Base-by-base conservation (phyloP, 2,329 filamentous ascomycete genomes). In the Venturia asperata region DNA sequence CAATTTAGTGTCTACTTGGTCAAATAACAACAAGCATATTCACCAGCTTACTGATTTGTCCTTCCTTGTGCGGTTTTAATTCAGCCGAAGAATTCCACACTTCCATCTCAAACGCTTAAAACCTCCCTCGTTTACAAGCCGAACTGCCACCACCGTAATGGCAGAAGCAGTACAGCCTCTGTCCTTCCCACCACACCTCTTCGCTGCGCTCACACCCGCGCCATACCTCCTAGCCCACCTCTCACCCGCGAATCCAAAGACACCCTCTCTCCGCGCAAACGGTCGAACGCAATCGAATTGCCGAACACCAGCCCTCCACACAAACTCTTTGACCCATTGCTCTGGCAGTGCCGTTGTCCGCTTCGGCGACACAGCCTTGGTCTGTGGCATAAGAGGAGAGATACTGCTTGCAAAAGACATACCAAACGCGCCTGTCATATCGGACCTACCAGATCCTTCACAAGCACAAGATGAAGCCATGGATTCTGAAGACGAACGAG, bases 221-320 rank as follows among this genome's bases (percentile, higher is more conserved):
- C 89, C 91, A 10, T 97, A 91, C 78, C 87, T 97, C 67, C 88
- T 95, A 73, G 90, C 92, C 63, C 94, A 95, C 76, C 89, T 97
- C 71, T 84, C 88, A 68, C 83, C 87, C 47, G 42, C 66, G 39
- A 49, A 49, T 49, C 74, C 77, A 64, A 77, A 80, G 72, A 65
- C 78, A 83, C 63, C 82, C 89, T 60, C 65, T 1, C 80, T 85
- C 56, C 89, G 94, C 72, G 90, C 92, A 73, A 97, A 95, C 75
- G 90, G 90, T 68, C 90, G 94, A 69, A 76, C 81, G 1, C 85
- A 90, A 7, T 79, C 83, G 39, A 83, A 92, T 71, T 85, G 87
- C 66, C 87, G 94, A 56, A 75, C 81, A 27, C 86, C 89, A n/a
- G 86, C 87, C 42, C 82, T 94, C 70, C 94, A 97, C 76, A 86